phyloP scores from a whole-genome alignment of 441 rosid genomes.

The Flueggea neowawraea region DNA sequence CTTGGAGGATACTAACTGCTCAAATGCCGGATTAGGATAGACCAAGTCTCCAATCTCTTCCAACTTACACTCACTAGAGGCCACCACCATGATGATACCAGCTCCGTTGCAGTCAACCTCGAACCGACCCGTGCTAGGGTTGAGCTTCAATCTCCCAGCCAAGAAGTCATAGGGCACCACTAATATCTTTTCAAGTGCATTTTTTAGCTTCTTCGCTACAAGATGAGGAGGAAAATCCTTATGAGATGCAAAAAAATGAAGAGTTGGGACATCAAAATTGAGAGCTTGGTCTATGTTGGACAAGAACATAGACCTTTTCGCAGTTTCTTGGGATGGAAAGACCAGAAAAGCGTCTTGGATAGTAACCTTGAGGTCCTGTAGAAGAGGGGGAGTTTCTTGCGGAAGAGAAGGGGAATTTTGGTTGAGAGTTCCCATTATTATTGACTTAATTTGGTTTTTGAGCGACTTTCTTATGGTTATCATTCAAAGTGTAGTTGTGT shows the following conservation, averaged over 20 bases:
- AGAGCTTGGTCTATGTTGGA: constrained; percentile 82
- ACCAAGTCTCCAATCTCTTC: constrained; percentile 75
- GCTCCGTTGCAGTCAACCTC: constrained; percentile 65
- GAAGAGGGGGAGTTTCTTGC: constrained; percentile 10
- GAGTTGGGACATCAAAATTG: constrained; percentile 64
- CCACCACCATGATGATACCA: constrained; percentile 60
- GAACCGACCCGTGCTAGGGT: constrained; percentile 42
- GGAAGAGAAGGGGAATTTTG: constrained; percentile 13
- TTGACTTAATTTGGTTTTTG: no score
- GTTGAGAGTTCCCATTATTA: constrained; percentile 32
- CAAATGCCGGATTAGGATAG: constrained; percentile 76
- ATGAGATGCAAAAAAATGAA: constrained; percentile 62
- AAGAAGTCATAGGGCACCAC: constrained; percentile 52
- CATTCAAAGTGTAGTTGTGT: no score
- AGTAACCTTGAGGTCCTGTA: constrained; percentile 49
- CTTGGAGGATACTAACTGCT: constrained; percentile 25
- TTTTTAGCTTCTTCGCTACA: constrained; percentile 41
- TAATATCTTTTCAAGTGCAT: constrained; percentile 27
- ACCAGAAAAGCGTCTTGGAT: constrained; percentile 38
- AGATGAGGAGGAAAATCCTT: constrained; percentile 40
- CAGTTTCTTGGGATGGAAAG: constrained; percentile 36
- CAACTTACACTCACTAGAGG: constrained; percentile 41
- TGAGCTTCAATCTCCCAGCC: constrained; percentile 53
- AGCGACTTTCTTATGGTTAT: no score
- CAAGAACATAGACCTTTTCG: constrained; percentile 45